Conservation (phyloP, 2,329 filamentous ascomycete species). For the Aspergillus phoenicis region DNA sequence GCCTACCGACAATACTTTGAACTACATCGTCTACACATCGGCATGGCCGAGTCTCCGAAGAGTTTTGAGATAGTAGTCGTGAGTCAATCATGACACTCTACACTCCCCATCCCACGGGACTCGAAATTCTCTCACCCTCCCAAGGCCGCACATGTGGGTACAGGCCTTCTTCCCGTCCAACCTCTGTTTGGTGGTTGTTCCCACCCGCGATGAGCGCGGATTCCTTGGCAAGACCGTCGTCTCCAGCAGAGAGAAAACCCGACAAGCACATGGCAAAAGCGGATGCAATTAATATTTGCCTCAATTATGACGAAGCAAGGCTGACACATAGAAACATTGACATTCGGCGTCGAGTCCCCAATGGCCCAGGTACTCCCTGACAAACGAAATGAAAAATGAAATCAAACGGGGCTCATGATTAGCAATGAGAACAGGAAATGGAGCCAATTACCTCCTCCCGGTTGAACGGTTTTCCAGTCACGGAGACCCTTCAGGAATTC, state of each 20-base stretch:
- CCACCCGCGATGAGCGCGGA: constrained; percentile 12
- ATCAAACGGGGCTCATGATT: neutral
- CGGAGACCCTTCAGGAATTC: neutral
- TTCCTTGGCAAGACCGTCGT: neutral
- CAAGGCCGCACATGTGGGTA: neutral
- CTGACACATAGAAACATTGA: constrained; percentile 8
- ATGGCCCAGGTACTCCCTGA: neutral
- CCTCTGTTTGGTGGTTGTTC: constrained; percentile 3
- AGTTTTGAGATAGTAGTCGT: neutral
- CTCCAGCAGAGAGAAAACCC: neutral
- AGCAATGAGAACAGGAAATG: neutral
- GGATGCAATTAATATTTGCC: neutral
- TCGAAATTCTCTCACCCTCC: constrained; percentile 4
- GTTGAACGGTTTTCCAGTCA: neutral
- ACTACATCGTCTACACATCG: too few relatives aligned
- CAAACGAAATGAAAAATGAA: neutral
- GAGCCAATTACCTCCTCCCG: neutral
- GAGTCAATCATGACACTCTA: neutral
- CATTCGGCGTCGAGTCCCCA: neutral
- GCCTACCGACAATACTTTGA: too few relatives aligned
- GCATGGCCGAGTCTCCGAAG: neutral
- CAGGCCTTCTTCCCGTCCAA: neutral
- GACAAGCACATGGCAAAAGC: neutral
- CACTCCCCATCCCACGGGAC: neutral
- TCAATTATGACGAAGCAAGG: neutral